Base-by-base conservation (phyloP, 306 rosid species). In the Castanospermum australe region DNA sequence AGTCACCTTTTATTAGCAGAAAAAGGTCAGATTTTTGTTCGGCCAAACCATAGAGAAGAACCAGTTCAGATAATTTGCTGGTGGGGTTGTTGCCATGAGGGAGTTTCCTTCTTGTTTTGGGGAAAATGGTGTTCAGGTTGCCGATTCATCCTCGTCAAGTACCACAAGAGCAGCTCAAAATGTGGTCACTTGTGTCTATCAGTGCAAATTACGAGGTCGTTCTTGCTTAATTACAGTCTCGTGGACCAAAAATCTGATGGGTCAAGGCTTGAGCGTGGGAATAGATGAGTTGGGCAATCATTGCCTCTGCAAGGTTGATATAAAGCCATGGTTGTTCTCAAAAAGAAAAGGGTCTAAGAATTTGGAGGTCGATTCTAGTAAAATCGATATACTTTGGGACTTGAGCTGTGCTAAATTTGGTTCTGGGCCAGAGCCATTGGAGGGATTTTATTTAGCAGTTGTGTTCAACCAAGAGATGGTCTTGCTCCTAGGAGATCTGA, bases 81-180 rank as follows among this genome's bases (percentile, higher is more conserved):
- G 54, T 62, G 39, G 20, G 50, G 47, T 21, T 21, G 54, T 7
- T 60, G 78, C 28, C 73, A 96, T 96, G 99, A 93, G 88, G 88
- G 99, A 96, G 55, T 93, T 96, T 79, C 97, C 97, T 70, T 93
- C 99, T 84, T 96, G 98, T 82, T 93, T 96, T 78, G 99, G 98
- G 44, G 99, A 96, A 88, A 96, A 87, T 83, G 98, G 98, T 42
- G 91, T 96, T 42, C 94, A 93, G 86, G 87, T 96, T 72, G 91
- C 87, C 2, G 96, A 96, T 87, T 85, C 95, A 5, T 84, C 90
- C 1, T 84, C 92, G 0, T 87, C 97, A 36, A 82, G 84, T 4
- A 25, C 88, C 18, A 75, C 85, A 77, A 93, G 84, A 86, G 73
- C 82, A 22, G 87, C 94, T 30, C 96, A 89, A 71, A 96, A 91